Base-by-base conservation (phyloP, 202 grass and related monocot genomes). In the Digitaria exilis region DNA sequence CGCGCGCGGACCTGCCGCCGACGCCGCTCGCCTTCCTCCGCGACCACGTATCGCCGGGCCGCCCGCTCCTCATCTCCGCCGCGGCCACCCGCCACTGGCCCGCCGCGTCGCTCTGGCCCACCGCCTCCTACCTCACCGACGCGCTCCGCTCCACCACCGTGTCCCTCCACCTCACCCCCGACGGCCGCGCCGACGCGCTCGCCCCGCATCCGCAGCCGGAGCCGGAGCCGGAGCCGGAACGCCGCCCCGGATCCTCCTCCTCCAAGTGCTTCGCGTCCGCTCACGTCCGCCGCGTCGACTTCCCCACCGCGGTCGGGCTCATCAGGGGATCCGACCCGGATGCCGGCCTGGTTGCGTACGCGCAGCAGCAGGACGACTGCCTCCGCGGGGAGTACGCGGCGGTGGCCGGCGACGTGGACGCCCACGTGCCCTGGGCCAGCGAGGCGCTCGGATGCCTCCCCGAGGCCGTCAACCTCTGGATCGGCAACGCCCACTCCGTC, bases 351-450 rank as follows among this genome's bases (percentile, higher is more conserved):
- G 93, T 96, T 7, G 96, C 93, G 1, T 98, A 98, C 76, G 92
- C 90, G 43, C 93, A 95, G 85, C 96, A 98, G 85, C 96, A 98
- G 81, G 89, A 98, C 42, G 93, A 98, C 71, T 98, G 96, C 77
- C 91, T 95, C 46, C 87, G 89, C 44, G 90, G 79, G 28, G 91
- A 95, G 89, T 98, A 94, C 67, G 85, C 85, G 37, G 91, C 89
- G 16, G 71, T 98, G 77, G 87, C 92, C 26, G 80, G 82, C 42
- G 92, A 98, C 76, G 92, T 98, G 45, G 96, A 95, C 44, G 49
- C 87, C 70, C 92, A 98, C 82, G 88, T 98, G 65, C 90, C 88
- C 16, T 98, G 92, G 90, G 96, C 91, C 26, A 93, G 77, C 12
- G 96, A 95, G 80, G 92, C 96, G 44, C 77, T 98, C 22, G 93